A percentile compares a stretch with the other conserved stretches of the same genome.
Evolutionary conservation across 495 filamentous ascomycete genomes (phyloP).

Genomic region (Daldinia concentrica): DNA sequence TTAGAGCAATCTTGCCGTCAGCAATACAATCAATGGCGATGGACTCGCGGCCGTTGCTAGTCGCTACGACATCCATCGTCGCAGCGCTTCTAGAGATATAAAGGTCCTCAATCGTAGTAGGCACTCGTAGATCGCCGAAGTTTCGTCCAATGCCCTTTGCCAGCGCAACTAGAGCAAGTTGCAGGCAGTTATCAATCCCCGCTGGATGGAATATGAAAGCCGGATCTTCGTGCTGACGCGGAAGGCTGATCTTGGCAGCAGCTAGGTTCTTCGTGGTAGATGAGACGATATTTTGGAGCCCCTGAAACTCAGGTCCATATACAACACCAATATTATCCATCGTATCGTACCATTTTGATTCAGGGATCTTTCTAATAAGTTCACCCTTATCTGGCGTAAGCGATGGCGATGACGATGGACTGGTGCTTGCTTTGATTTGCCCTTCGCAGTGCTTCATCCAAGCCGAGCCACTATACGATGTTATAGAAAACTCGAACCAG

Average conservation of each 20-base stretch:
- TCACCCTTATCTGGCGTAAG: neutral
- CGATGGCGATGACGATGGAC: neutral
- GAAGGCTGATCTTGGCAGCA: neutral
- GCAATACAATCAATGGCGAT: neutral
- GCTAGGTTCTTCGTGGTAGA: neutral
- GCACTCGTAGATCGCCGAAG: neutral
- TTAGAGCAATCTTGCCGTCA: neutral
- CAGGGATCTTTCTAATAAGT: neutral
- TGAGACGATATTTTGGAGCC: neutral
- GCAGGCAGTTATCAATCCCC: neutral
- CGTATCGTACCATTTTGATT: neutral
- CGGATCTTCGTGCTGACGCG: neutral
- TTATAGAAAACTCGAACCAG: slow-evolving; percentile 1
- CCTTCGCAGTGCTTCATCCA: neutral
- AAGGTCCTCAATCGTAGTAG: neutral
- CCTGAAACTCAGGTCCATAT: neutral
- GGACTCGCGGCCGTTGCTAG: neutral
- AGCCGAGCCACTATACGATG: neutral
- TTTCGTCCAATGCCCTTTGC: neutral
- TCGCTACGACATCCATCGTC: neutral
- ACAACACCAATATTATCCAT: neutral
- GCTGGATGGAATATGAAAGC: neutral
- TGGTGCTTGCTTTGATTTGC: neutral
- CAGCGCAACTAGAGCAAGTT: neutral
- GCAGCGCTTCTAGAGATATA: neutral